Base-by-base conservation (phyloP, 768 basidiomycete species). In the Tylopilus subfusipes region DNA sequence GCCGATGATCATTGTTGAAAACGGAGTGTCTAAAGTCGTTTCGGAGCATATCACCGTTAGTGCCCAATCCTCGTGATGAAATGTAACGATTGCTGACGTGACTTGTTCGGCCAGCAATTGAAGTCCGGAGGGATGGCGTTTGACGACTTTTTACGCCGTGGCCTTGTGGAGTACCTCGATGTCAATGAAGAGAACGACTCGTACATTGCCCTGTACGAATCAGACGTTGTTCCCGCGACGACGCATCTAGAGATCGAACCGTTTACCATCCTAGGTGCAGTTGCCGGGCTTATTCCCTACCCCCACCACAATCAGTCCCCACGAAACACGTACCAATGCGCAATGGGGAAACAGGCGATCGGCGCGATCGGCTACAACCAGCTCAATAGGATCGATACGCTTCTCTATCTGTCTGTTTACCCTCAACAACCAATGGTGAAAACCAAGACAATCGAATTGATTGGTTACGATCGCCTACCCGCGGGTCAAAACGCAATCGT, bases 381-480 rank as follows among this genome's bases (percentile, higher is more conserved):
- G 71, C 84, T 98, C 60, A 93, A 93, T 67, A 84, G 97, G 42
- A 98, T 99, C 68, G 97, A 99, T 70, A 99, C 97, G 0, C 81
- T 99, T 36, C 79, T 99, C n/a, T 99, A 99, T 73, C 81, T 99
- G 48, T 89, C 92, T 33, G 94, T 98, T 11, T 99, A 99, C 63
- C 97, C 97, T 22, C 97, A 99, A 67, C 93, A 98, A 64, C 97
- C 97, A 3, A 97, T 99, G 96, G 95, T 98, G 56, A 98, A 98
- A 73, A 97, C 97, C 7, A 95, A 94, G 72, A 97, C 97, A 2
- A 99, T 98, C 53, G 97, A 99, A 69, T 73, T 99, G 50, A 82
- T 98, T 52, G 96, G 95, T 2, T 99, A 98, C 68, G 95, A 99
- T 72, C 87, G 88, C 56, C 81, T 99, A 5, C 97, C 97, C 5